These are phyloP conservation scores for Tulasnella sp. DNA, from an alignment of 768 basidiomycete genomes.

Conservation along the genomic window DNA sequence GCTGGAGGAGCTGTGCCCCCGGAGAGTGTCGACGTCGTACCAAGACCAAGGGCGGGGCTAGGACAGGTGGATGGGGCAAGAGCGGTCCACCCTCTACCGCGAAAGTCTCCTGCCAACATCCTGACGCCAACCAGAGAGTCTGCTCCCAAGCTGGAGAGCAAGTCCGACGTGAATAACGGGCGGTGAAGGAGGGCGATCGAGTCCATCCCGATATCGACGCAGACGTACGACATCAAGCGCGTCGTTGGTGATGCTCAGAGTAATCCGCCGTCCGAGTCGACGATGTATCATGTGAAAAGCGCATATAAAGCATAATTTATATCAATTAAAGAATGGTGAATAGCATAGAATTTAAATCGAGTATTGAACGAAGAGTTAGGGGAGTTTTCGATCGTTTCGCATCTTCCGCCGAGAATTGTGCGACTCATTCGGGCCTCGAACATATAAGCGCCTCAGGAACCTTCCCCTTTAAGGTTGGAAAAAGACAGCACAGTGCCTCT, in stretches of 20 bases:
- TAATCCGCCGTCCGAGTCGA: slow-evolving; percentile 49
- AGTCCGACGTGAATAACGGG: slow-evolving; percentile 23
- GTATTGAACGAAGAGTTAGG: too few relatives aligned
- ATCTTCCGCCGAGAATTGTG: too few relatives aligned
- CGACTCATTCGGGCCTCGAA: too few relatives aligned
- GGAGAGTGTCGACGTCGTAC: slow-evolving; percentile 31
- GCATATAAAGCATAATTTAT: slow-evolving; percentile 52
- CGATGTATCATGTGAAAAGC: slow-evolving; percentile 72
- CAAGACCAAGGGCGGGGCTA: slow-evolving; percentile 41
- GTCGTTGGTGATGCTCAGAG: slow-evolving; percentile 59
- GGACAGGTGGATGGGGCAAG: slow-evolving; percentile 44
- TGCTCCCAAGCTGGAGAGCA: slow-evolving; percentile 19
- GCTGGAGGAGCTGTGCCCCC: slow-evolving; percentile 41
- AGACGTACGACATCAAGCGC: slow-evolving; percentile 66
- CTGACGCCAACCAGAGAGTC: slow-evolving; percentile 31
- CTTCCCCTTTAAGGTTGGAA: too few relatives aligned
- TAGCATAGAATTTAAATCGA: too few relatives aligned
- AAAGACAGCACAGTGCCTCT: too few relatives aligned
- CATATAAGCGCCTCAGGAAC: too few relatives aligned
- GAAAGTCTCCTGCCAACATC: slow-evolving; percentile 6
- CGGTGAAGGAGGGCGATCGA: slow-evolving; percentile 7
- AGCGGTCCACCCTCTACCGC: slow-evolving; percentile 31
- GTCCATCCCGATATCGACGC: slow-evolving; percentile 49
- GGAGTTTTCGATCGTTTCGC: too few relatives aligned
- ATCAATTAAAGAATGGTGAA: too few relatives aligned